phyloP scores from a whole-genome alignment of 768 basidiomycete species.

The Inosperma sp. region DNA sequence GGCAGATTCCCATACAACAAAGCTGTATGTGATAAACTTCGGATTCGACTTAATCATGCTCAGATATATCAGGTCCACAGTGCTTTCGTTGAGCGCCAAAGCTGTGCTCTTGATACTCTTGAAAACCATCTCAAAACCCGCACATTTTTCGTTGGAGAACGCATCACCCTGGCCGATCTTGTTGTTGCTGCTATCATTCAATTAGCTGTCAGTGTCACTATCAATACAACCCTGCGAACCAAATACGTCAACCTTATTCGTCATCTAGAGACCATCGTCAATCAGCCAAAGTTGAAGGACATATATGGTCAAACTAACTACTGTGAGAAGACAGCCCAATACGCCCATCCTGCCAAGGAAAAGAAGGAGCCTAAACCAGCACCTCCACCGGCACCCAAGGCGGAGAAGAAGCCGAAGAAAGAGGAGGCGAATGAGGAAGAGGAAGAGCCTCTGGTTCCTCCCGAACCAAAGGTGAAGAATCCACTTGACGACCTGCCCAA shows the following conservation, averaged over 20 bases:
- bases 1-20: constrained; percentile 75
- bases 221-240: constrained; percentile 64
- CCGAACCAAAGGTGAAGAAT: constrained; percentile 90
- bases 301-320: constrained; percentile 59
- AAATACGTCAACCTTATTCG: constrained; percentile 77
- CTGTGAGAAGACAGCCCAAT: constrained; percentile 67
- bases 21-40: constrained; percentile 45
- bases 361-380: constrained; percentile 64
- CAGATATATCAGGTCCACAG: constrained; percentile 50
- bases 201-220: constrained; percentile 45
- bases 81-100: constrained; percentile 46
- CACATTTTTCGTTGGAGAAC: constrained; percentile 92
- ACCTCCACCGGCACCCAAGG: constrained; percentile 45
- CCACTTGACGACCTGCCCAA: constrained; percentile 90
- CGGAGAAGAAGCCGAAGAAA: constrained; percentile 60
- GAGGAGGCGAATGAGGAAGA: constrained; percentile 72
- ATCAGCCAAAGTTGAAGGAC: constrained; percentile 72
- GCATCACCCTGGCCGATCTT: constrained; percentile 92
- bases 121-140: constrained; percentile 68
- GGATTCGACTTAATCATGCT: constrained; percentile 1
- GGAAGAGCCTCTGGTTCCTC: constrained; percentile 66
- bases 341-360: constrained; percentile 72
- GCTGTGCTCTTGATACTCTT: constrained; percentile 58
- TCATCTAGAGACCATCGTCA: constrained; percentile 79
- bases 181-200: constrained; percentile 55